phyloP scores from a whole-genome alignment of 2,329 filamentous ascomycete species.

The Didymella arachidicola region DNA sequence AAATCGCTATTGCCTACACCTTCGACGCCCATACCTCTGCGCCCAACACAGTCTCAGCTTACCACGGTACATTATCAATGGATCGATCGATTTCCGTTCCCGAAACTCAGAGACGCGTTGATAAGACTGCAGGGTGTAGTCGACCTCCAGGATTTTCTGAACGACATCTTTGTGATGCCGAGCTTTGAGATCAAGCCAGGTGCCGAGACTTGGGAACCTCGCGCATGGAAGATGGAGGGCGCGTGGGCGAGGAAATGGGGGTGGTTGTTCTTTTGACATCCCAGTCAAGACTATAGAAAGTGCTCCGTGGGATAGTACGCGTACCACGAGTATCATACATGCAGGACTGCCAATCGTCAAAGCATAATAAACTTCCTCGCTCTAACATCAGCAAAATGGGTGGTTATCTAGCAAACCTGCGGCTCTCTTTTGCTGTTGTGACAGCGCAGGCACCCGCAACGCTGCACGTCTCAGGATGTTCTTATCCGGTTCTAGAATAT shows the following conservation, averaged over 20 bases:
- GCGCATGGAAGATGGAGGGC: conserved; percentile 47
- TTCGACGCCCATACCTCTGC: conserved; percentile 34
- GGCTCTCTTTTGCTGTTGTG: not conserved
- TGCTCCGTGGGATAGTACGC: not conserved
- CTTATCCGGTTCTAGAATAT: not conserved
- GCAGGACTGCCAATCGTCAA: not conserved
- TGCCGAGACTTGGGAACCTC: conserved; percentile 43
- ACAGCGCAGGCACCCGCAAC: conserved; percentile 8
- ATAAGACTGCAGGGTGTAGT: conserved; percentile 43
- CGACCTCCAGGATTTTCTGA: conserved; percentile 50
- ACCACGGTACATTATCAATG: conserved; percentile 48
- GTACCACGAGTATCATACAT: not conserved
- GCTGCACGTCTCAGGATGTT: conserved; percentile 2
- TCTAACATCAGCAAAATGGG: not conserved
- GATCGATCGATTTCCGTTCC: conserved; percentile 55
- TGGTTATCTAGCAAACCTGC: not conserved
- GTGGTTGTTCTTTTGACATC: conserved; percentile 27
- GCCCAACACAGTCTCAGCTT: conserved; percentile 48
- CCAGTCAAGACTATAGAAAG: not conserved
- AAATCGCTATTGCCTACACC: not conserved
- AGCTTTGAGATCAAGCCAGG: conserved; percentile 46
- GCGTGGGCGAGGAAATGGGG: conserved; percentile 51
- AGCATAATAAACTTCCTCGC: not conserved
- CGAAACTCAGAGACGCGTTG: conserved; percentile 51
- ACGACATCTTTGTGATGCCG: conserved; percentile 44